Evolutionary conservation across 2,329 filamentous ascomycete genomes (phyloP).

Genomic region (Conoideocrella luteorostrata): DNA sequence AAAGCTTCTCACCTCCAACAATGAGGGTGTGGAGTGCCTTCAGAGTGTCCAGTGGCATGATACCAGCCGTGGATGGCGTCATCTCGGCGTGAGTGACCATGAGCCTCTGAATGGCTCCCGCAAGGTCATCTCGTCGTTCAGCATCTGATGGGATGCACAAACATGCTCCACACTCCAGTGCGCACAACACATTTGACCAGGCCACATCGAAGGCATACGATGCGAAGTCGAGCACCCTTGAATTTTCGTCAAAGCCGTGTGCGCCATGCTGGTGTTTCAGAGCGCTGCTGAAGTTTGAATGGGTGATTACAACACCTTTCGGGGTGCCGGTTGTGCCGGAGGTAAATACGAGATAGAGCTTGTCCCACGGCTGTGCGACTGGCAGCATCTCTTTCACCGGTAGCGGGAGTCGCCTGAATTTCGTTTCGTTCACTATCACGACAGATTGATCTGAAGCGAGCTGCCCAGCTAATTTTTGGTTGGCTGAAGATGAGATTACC

Average conservation of each 20-base stretch:
- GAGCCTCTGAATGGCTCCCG: constrained; percentile 6
- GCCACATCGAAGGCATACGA: constrained; percentile 10
- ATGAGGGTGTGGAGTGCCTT: constrained; percentile 4
- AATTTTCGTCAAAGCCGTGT: constrained; percentile 9
- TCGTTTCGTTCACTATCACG: not conserved
- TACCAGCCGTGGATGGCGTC: constrained; percentile 4
- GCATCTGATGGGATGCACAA: constrained; percentile 13
- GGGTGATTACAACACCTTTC: constrained; percentile 19
- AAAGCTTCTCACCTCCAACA: constrained; percentile 3
- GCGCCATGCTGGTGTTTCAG: constrained; percentile 13
- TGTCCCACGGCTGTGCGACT: not conserved
- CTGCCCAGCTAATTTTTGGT: constrained; percentile 5
- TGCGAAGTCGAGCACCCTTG: constrained; percentile 13
- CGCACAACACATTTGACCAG: constrained; percentile 5
- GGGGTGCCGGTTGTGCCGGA: constrained; percentile 17
- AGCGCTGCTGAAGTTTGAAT: constrained; percentile 15
- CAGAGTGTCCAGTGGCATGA: not conserved
- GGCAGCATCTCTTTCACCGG: not conserved
- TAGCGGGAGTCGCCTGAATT: too few relatives aligned
- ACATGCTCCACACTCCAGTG: constrained; percentile 10
- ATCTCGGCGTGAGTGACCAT: constrained; percentile 6
- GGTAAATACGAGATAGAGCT: constrained; percentile 15
- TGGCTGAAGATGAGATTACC: constrained; percentile 13
- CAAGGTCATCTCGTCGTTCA: constrained; percentile 8
- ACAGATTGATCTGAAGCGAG: constrained; percentile 6